Percentiles rank a stretch among this genome's conserved stretches.
These are phyloP conservation scores for Glaciozyma martinii DNA, from an alignment of 768 basidiomycete genomes.

Conservation along the genomic window DNA sequence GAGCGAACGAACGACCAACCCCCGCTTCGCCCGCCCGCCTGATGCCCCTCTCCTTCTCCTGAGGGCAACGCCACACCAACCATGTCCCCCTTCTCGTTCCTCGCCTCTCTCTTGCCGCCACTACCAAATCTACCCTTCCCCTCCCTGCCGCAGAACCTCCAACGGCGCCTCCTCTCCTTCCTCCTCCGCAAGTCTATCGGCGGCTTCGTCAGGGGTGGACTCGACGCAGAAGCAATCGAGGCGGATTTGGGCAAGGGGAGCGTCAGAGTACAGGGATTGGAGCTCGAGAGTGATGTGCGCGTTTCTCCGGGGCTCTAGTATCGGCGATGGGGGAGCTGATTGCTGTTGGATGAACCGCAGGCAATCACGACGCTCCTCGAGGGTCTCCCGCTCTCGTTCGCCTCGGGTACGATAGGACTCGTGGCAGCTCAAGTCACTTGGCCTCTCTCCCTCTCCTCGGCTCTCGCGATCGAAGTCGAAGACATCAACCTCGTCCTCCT, in stretches of 20 bases:
- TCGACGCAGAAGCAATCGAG: slow-evolving; percentile 77
- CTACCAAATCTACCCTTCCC: slow-evolving; percentile 37
- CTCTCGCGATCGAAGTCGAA: slow-evolving; percentile 36
- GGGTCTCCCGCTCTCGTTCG: slow-evolving; percentile 60
- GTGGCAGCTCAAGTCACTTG: slow-evolving; percentile 66
- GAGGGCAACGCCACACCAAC: no score
- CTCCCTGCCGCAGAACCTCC: slow-evolving; percentile 50
- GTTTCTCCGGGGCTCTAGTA: background rate
- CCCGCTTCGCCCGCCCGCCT: no score
- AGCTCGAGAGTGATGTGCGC: slow-evolving; percentile 66
- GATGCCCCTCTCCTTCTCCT: no score
- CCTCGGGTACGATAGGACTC: slow-evolving; percentile 63
- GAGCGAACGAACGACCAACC: no score
- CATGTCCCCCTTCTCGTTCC: background rate
- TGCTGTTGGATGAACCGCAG: slow-evolving; percentile 1
- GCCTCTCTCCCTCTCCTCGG: slow-evolving; percentile 36
- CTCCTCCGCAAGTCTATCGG: slow-evolving; percentile 73
- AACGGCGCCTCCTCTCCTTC: slow-evolving; percentile 82
- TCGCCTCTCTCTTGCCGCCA: slow-evolving; percentile 1
- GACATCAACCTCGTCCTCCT: slow-evolving; percentile 46
- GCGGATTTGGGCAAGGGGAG: slow-evolving; percentile 86
- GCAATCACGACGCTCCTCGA: slow-evolving; percentile 16
- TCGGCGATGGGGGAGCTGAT: background rate
- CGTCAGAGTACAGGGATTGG: slow-evolving; percentile 73
- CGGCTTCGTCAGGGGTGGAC: slow-evolving; percentile 74